Base-by-base conservation (phyloP, 176 grass and related monocot genomes). In the Alopecurus myosuroides region DNA sequence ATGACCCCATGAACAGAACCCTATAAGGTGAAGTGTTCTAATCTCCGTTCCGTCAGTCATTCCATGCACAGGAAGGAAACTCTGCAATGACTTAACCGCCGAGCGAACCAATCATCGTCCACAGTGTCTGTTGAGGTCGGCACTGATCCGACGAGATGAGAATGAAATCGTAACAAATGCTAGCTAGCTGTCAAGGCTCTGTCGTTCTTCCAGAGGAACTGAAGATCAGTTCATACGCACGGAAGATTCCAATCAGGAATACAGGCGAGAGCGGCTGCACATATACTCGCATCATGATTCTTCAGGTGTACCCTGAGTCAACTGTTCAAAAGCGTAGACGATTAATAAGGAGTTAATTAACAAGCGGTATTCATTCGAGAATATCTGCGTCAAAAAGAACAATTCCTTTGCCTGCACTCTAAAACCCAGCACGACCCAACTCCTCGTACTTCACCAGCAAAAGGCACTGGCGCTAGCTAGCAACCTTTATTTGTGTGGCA, bases 371-470 rank as follows among this genome's bases (percentile, higher is more conserved):
- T 29, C 6, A 65, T 51, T 29, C 6, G 3, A 42, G 71, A 48
- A 48, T 51, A 78, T 23, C 37, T 22, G 57, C 49, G 28, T 50
- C 39, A 68, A 45, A 79, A 94, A 84, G 63, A 45, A 0, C 26
- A 68, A 66, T 93, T 87, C 76, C 94, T 96, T 96, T 85, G 80
- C 64, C 81, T 58, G 77, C 84, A 96, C 94, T 93, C 94, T 96
- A 96, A 93, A 96, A 91, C 17, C 87, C 88, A 93, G 80, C 83
- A 72, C 73, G 86, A 96, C 91, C 94, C 83, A 93, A 92, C 90
- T 82, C 82, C 74, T 77, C 72, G 71, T 77, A 85, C 84, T 85
- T 68, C 84, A 77, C 70, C 64, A 77, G 53, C 68, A 70, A 93
- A 81, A 85, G 79, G 79, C 66, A 3, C 56, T 48, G 33, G 46